Evolutionary conservation across 2,329 filamentous ascomycete species (phyloP).

Genomic region (Fusarium annulatum): DNA sequence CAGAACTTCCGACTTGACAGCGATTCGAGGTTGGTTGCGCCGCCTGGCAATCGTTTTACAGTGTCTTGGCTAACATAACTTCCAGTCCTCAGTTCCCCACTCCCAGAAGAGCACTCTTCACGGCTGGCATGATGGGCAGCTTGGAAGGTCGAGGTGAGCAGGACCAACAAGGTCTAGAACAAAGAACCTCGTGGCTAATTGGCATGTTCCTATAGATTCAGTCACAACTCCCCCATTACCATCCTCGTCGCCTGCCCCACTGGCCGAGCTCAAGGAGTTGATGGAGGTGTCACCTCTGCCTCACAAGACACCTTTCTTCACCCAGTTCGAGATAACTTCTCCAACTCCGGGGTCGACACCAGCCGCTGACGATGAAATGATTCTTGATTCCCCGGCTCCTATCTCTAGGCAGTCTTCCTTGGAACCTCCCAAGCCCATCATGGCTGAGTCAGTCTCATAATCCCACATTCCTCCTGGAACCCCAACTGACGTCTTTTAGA

Average conservation of each 20-base stretch:
- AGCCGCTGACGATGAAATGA: slow-evolving; percentile 59
- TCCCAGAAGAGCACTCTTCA: slow-evolving; percentile 55
- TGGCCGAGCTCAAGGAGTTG: slow-evolving; percentile 84
- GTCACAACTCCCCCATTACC: slow-evolving; percentile 85
- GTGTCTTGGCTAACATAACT: slow-evolving; percentile 35
- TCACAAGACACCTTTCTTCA: slow-evolving; percentile 79
- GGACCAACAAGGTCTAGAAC: neutral
- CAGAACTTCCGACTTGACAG: slow-evolving; percentile 96
- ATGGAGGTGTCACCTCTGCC: slow-evolving; percentile 97
- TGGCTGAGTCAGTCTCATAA: slow-evolving; percentile 62
- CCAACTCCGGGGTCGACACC: slow-evolving; percentile 72
- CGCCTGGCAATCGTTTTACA: neutral
- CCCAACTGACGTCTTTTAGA: slow-evolving; percentile 42
- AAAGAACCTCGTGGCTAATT: slow-evolving; percentile 37
- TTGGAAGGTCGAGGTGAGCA: slow-evolving; percentile 52
- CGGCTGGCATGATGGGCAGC: slow-evolving; percentile 52
- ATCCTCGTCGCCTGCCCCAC: slow-evolving; percentile 81
- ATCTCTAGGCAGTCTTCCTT: slow-evolving; percentile 59
- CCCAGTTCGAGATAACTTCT: slow-evolving; percentile 75
- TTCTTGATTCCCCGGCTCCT: slow-evolving; percentile 67
- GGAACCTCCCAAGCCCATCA: slow-evolving; percentile 61
- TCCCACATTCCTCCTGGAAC: slow-evolving; percentile 26
- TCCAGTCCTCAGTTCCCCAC: slow-evolving; percentile 56
- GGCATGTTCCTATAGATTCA: slow-evolving; percentile 63
- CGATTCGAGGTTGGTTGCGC: slow-evolving; percentile 75